Conservation (phyloP, 768 basidiomycete genomes). For the Hericium coralloides region DNA sequence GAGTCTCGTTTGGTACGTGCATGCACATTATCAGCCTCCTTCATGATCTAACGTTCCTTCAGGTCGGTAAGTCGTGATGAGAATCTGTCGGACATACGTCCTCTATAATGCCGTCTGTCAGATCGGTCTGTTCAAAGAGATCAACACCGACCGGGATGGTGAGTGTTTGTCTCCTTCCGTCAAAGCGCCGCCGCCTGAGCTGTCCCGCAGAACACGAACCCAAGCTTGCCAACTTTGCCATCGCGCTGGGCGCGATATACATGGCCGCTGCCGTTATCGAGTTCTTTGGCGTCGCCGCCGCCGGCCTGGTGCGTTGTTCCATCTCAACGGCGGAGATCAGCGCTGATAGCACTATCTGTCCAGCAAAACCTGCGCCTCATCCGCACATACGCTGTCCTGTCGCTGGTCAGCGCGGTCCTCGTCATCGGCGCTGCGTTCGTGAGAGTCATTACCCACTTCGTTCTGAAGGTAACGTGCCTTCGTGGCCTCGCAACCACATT, state of each 20-base stretch:
- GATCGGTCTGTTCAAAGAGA: slow-evolving; percentile 57
- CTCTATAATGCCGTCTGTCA: slow-evolving; percentile 16
- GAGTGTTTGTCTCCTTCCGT: slow-evolving; percentile 16
- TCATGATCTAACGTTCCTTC: neutral
- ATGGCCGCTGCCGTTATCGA: slow-evolving; percentile 42
- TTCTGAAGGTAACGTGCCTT: slow-evolving; percentile 35
- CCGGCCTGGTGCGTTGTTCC: slow-evolving; percentile 34
- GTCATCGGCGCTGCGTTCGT: slow-evolving; percentile 44
- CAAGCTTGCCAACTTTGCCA: slow-evolving; percentile 42
- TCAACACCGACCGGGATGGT: slow-evolving; percentile 40
- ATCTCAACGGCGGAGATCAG: neutral
- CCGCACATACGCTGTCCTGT: slow-evolving; percentile 47
- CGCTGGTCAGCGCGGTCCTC: slow-evolving; percentile 37
- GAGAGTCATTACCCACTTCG: slow-evolving; percentile 56
- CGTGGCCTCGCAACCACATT: neutral
- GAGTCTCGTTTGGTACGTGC: slow-evolving; percentile 53
- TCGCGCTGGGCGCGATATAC: slow-evolving; percentile 54
- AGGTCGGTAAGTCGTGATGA: slow-evolving; percentile 23
- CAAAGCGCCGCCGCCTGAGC: neutral
- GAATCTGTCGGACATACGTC: slow-evolving; percentile 1
- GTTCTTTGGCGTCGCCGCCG: slow-evolving; percentile 45
- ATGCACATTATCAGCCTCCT: neutral
- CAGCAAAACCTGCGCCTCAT: slow-evolving; percentile 44
- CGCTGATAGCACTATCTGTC: too few relatives aligned
- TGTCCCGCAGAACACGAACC: slow-evolving; percentile 30